phyloP scores from a whole-genome alignment of 352 stramenopile genomes.

The Globisporangium paddicum region DNA sequence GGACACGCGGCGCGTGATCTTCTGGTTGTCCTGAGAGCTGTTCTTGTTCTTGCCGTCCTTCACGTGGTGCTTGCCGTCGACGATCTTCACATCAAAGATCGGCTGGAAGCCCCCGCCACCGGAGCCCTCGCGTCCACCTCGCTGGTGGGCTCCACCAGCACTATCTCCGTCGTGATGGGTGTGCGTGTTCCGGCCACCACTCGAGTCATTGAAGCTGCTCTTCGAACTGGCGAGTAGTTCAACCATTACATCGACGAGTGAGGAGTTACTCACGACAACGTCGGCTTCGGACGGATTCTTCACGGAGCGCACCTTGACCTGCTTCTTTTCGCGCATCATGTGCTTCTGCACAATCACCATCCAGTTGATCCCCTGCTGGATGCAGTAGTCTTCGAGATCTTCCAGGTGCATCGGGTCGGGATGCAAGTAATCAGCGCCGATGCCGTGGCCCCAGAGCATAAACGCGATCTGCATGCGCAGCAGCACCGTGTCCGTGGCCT shows the following conservation, averaged over 20 bases:
- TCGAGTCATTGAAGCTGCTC: slow-evolving; percentile 8
- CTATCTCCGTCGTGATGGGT: slow-evolving; percentile 10
- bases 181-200: slow-evolving; percentile 1
- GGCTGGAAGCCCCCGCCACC: slow-evolving; percentile 31
- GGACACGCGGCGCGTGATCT: slow-evolving; percentile 75
- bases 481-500: slow-evolving; percentile 64
- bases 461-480: slow-evolving; percentile 78
- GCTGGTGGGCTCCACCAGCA: slow-evolving; percentile 17
- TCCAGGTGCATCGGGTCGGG: slow-evolving; percentile 74
- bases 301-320: slow-evolving; percentile 76
- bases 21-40: slow-evolving; percentile 63
- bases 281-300: slow-evolving; percentile 68
- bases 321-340: slow-evolving; percentile 79
- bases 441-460: slow-evolving; percentile 65
- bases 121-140: slow-evolving; percentile 18
- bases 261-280: slow-evolving; percentile 53
- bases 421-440: slow-evolving; percentile 80
- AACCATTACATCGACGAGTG: slow-evolving; percentile 61
- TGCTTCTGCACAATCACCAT: slow-evolving; percentile 88
- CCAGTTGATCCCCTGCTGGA: slow-evolving; percentile 67
- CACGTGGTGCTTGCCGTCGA: slow-evolving; percentile 59
- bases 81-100: slow-evolving; percentile 72
- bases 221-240: slow-evolving; percentile 31
- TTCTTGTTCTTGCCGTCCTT: slow-evolving; percentile 63
- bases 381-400: slow-evolving; percentile 80